Conservation (phyloP, 495 filamentous ascomycete species). For the Annulohypoxylon moriforme region DNA sequence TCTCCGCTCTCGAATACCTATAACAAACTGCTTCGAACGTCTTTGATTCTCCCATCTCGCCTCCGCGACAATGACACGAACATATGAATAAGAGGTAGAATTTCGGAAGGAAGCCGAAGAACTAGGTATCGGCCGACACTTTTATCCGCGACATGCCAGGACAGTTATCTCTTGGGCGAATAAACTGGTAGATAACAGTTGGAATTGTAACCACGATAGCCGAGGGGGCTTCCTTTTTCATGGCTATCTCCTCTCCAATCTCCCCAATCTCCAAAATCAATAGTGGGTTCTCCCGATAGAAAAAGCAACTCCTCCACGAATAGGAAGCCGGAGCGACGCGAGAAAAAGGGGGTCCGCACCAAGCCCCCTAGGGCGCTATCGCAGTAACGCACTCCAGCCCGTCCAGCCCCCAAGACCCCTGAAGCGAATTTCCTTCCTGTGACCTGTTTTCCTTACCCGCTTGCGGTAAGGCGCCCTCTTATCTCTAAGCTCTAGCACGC, state of each 20-base stretch:
- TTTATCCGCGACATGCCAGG: constrained; percentile 4
- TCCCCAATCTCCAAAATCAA: constrained; percentile 14
- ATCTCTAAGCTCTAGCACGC: constrained; percentile 5
- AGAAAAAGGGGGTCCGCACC: not conserved
- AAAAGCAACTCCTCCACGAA: constrained; percentile 4
- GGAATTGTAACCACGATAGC: not conserved
- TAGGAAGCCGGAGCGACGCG: constrained; percentile 10
- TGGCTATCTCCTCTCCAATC: constrained; percentile 18
- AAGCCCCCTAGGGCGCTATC: constrained; percentile 9
- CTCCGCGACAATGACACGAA: constrained; percentile 7
- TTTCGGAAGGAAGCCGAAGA: not conserved
- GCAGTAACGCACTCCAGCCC: constrained; percentile 1
- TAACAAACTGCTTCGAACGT: not conserved
- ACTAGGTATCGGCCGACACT: not conserved
- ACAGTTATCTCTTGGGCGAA: not conserved
- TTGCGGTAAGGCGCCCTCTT: constrained; percentile 15
- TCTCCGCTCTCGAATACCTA: not conserved
- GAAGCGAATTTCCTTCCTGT: constrained; percentile 14
- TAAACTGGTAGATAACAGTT: constrained; percentile 2
- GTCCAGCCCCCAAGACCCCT: not conserved
- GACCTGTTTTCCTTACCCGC: not conserved
- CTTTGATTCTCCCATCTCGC: not conserved
- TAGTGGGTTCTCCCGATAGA: not conserved
- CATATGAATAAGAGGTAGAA: not conserved
- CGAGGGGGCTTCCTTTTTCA: not conserved